Evolutionary conservation across 75 land plant species (phyloP), one percentile per base, ranked within the genome.

Genomic region (Larix kaempferi): DNA sequence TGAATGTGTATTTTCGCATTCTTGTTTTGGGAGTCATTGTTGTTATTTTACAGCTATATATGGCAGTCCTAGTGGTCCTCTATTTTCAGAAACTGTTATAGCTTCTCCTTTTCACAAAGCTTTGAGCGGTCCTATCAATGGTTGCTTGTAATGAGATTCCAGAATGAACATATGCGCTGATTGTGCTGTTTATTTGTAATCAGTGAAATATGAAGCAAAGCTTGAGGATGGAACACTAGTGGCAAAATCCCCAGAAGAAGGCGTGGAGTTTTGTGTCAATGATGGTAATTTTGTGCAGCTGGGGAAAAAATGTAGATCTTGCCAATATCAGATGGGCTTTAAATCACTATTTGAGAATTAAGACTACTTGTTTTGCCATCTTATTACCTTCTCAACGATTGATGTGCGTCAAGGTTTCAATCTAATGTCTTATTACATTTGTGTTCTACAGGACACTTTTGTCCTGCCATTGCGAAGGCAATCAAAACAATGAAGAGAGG

Each of bases 401-500:
- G 10, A 0, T 62, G 22, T 62, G 19, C 64, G 14, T n/a, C 0
- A 33, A n/a, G 71, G 22, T 25, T 15, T 74, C 62, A 74, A 54
- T 49, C 76, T 55, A 10, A 35, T 23, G n/a, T 35, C 52, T 76
- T 25, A 23, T 29, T 59, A 6, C 21, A 55, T n/a, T 21, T 59
- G 5, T 39, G 37, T 77, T 54, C 33, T 76, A 77, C 75, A 86
- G 90, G 88, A 27, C 75, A 79, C 57, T 78, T 86, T 26, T 88
- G 90, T 64, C 88, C 83, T 71, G 90, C 90, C 66, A 80, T 88
- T 59, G 76, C 71, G 57, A 78, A 78, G 66, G 83, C 88, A 19
- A 86, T 86, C 60, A 84, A 82, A 55, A 88, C 82, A n/a, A 88
- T 88, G 90, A 86, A 73, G 69, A 88, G 59, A 66, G 90, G 83